A percentile compares a stretch with the other conserved stretches of the same genome.
phyloP scores from a whole-genome alignment of 495 filamentous ascomycete genomes.

The Penicillium canariense region DNA sequence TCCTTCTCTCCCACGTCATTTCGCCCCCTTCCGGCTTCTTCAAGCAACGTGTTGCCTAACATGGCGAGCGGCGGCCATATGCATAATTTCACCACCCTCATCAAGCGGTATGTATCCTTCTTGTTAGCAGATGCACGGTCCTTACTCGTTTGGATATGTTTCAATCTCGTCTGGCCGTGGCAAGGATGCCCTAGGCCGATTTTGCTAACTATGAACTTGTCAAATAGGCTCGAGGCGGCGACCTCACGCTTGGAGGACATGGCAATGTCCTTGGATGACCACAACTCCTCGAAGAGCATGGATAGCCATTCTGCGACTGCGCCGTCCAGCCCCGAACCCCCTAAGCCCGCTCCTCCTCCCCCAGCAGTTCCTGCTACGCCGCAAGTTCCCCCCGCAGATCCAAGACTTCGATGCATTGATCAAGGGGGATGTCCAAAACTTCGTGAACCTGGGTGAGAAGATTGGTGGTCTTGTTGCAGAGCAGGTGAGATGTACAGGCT shows the following conservation, averaged over 20 bases:
- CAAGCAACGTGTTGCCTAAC: conserved; percentile 34
- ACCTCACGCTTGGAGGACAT: conserved; percentile 97
- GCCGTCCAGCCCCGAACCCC: conserved; percentile 35
- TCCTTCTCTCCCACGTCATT: neutral
- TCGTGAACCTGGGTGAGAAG: conserved; percentile 70
- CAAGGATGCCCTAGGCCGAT: neutral
- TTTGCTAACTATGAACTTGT: conserved; percentile 26
- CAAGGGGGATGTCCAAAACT: conserved; percentile 69
- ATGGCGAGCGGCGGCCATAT: conserved; percentile 66
- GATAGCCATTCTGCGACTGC: conserved; percentile 38
- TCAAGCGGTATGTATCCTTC: conserved; percentile 77
- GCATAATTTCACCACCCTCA: conserved; percentile 94
- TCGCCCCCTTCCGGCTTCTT: neutral
- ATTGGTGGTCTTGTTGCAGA: conserved; percentile 76
- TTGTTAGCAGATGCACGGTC: neutral
- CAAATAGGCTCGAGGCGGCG: conserved; percentile 86
- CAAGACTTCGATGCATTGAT: conserved; percentile 85
- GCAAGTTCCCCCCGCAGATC: conserved; percentile 69
- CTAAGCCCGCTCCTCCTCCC: conserved; percentile 41
- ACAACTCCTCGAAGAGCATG: conserved; percentile 51
- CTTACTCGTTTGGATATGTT: neutral
- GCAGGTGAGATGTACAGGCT: conserved; percentile 54
- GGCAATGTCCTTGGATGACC: conserved; percentile 63
- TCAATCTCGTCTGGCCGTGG: neutral
- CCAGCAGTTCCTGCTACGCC: conserved; percentile 51